These are phyloP conservation scores for Psilocybe sp. DNA, from an alignment of 768 basidiomycete species.

Conservation along the genomic window DNA sequence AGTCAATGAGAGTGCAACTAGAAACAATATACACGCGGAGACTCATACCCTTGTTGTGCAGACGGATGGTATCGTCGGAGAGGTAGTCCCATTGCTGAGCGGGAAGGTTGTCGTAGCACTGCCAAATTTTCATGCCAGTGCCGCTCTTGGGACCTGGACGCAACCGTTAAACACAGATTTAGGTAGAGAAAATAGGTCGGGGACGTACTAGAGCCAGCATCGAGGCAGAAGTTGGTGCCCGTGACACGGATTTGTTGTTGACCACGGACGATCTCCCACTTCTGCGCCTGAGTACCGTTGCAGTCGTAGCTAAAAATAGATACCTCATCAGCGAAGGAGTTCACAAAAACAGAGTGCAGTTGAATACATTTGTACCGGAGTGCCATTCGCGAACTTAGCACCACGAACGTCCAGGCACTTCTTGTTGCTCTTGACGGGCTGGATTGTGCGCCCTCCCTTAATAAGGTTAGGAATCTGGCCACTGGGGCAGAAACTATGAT, in stretches of 20 bases:
- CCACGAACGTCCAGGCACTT: conserved; percentile 35
- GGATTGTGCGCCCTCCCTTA: conserved; percentile 18
- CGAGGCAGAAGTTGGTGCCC: conserved; percentile 32
- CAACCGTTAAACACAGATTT: too few relatives aligned
- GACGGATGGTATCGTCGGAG: conserved; percentile 6
- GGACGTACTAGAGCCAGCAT: conserved; percentile 29
- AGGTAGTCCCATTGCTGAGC: conserved; percentile 13
- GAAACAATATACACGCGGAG: too few relatives aligned
- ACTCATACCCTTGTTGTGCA: conserved; percentile 8
- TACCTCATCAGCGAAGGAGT: not conserved
- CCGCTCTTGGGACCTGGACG: conserved; percentile 25
- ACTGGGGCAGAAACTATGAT: conserved; percentile 21
- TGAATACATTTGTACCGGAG: conserved; percentile 31
- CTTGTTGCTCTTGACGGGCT: conserved; percentile 21
- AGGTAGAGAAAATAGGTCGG: too few relatives aligned
- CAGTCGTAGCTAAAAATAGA: conserved; percentile 27
- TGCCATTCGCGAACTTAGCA: conserved; percentile 25
- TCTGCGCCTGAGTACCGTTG: conserved; percentile 26
- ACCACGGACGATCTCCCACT: conserved; percentile 26
- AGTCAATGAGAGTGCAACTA: too few relatives aligned
- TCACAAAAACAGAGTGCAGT: not conserved
- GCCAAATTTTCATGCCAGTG: conserved; percentile 17
- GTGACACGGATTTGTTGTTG: conserved; percentile 25
- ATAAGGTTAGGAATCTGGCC: conserved; percentile 16
- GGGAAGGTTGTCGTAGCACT: conserved; percentile 14